These are phyloP conservation scores for Sporothrix pseudoabietina DNA, from an alignment of 2,329 filamentous ascomycete genomes.

Conservation along the genomic window DNA sequence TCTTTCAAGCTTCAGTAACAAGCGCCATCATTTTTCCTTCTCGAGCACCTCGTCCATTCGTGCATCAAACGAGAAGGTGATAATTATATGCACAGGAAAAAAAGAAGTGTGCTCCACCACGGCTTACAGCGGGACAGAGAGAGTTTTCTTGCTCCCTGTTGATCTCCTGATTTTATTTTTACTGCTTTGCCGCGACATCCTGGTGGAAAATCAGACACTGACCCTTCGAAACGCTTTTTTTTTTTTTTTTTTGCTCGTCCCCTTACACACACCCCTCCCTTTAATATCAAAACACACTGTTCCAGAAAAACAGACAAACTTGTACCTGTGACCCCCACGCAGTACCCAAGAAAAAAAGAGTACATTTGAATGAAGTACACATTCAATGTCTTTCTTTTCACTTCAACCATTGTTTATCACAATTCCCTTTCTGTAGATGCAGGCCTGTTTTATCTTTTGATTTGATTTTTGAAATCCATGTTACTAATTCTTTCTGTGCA, in stretches of 20 bases:
- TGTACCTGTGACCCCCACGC: slow-evolving; percentile 16
- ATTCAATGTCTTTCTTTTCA: neutral
- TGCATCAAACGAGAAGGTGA: neutral
- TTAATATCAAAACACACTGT: slow-evolving; percentile 25
- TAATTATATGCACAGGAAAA: neutral
- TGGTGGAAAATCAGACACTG: slow-evolving; percentile 15
- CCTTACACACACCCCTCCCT: slow-evolving; percentile 22
- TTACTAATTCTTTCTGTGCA: slow-evolving; percentile 40
- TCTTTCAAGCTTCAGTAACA: neutral
- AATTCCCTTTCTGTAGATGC: neutral
- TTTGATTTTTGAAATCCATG: neutral
- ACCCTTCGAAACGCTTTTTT: neutral
- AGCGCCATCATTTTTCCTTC: slow-evolving; percentile 18
- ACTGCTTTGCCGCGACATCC: slow-evolving; percentile 30
- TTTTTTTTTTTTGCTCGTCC: slow-evolving; percentile 2
- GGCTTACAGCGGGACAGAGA: neutral
- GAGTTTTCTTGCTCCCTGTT: neutral
- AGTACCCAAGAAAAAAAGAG: neutral
- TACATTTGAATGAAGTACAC: slow-evolving; percentile 13
- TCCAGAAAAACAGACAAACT: neutral
- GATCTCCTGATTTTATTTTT: slow-evolving; percentile 8
- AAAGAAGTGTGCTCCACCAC: neutral
- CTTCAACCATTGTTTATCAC: neutral
- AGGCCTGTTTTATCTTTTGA: neutral
- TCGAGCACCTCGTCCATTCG: neutral